Evolutionary conservation across 1,139 yeast species (phyloP).

Genomic region (Geotrichum restrictum): DNA sequence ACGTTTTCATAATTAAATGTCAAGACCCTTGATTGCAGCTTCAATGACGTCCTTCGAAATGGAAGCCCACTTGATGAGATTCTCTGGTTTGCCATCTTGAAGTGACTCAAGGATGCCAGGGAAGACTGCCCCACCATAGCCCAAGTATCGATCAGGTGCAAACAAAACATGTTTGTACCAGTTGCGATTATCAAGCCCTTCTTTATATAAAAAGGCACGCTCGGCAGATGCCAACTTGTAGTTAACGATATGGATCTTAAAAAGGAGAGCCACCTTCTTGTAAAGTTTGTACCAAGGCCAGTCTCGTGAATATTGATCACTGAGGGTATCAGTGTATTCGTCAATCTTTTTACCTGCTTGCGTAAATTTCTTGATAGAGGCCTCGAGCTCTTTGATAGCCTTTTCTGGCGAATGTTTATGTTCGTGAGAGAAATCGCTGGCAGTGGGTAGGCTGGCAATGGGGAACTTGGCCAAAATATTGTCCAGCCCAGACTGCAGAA

Average conservation of each 20-base stretch:
- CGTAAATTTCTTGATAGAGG: slow-evolving; percentile 29
- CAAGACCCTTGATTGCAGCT: neutral
- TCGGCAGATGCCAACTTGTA: slow-evolving; percentile 44
- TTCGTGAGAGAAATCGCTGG: neutral
- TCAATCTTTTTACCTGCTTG: slow-evolving; percentile 33
- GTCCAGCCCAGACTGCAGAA: slow-evolving; percentile 26
- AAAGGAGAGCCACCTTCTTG: slow-evolving; percentile 33
- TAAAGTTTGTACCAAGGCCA: slow-evolving; percentile 36
- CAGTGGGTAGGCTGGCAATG: neutral
- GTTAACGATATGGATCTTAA: slow-evolving; percentile 38
- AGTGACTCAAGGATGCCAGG: slow-evolving; percentile 74
- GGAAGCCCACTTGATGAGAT: slow-evolving; percentile 4
- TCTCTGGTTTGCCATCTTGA: slow-evolving; percentile 55
- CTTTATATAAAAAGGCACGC: slow-evolving; percentile 51
- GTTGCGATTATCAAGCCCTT: slow-evolving; percentile 17
- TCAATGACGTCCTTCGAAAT: neutral
- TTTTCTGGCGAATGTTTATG: slow-evolving; percentile 22
- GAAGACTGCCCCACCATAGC: slow-evolving; percentile 72
- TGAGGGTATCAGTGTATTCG: slow-evolving; percentile 30
- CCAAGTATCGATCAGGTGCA: slow-evolving; percentile 44
- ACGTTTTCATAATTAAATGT: neutral
- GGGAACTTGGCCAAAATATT: slow-evolving; percentile 2
- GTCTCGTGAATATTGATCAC: slow-evolving; percentile 30
- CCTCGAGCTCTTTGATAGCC: slow-evolving; percentile 29
- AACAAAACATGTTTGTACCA: slow-evolving; percentile 25